These are phyloP conservation scores for Croton setiger DNA, from an alignment of 441 rosid genomes.

Conservation along the genomic window DNA sequence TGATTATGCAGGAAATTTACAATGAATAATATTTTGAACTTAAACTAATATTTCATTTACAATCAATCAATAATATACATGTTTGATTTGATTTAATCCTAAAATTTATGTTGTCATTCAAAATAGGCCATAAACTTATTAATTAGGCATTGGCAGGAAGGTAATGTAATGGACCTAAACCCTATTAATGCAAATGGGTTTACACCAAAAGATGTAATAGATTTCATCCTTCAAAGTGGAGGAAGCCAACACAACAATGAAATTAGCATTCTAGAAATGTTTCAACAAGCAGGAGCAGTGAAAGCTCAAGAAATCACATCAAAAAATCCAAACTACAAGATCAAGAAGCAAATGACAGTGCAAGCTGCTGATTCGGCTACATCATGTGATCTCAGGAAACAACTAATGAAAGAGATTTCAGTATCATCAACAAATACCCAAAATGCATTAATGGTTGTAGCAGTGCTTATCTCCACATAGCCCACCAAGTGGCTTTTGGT, in stretches of 20 bases:
- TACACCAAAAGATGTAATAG: constrained; percentile 6
- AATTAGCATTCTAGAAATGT: background rate
- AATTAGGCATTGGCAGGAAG: background rate
- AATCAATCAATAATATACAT: no score
- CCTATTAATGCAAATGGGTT: background rate
- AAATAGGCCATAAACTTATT: background rate
- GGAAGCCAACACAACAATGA: background rate
- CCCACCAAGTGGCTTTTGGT: constrained; percentile 44
- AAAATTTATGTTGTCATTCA: no score
- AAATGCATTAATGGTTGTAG: constrained; percentile 18
- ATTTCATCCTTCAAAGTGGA: background rate
- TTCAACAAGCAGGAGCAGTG: constrained; percentile 11
- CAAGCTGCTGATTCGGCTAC: background rate
- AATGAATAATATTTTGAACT: no score
- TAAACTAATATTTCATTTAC: no score
- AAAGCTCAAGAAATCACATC: background rate
- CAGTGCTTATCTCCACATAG: constrained; percentile 39
- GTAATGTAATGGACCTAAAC: background rate
- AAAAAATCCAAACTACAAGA: background rate
- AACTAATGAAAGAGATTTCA: constrained; percentile 2
- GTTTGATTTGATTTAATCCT: no score
- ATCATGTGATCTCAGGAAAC: background rate
- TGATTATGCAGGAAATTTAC: background rate
- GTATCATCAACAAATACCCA: constrained; percentile 17
- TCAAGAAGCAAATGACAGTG: no score